phyloP scores from a whole-genome alignment of 768 basidiomycete species.

The Boletus sp. region DNA sequence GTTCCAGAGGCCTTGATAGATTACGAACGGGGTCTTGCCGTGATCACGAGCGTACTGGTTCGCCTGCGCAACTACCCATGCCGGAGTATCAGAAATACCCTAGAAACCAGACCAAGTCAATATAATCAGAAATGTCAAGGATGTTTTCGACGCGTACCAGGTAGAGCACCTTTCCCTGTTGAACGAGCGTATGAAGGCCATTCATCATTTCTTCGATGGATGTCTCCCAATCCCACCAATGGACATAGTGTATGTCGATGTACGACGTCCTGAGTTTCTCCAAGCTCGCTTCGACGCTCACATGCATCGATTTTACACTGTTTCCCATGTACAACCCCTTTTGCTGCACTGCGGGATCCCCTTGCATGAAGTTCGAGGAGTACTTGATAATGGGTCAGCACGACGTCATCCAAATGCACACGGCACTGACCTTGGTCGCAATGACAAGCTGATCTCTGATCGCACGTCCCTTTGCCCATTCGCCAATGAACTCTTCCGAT shows the following conservation, averaged over 20 bases:
- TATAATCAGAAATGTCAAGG: not conserved
- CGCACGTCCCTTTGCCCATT: slow-evolving; percentile 45
- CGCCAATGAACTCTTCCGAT: slow-evolving; percentile 52
- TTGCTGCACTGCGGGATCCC: slow-evolving; percentile 14
- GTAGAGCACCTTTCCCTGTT: slow-evolving; percentile 45
- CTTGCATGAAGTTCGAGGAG: slow-evolving; percentile 18
- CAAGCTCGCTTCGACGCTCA: slow-evolving; percentile 36
- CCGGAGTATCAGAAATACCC: slow-evolving; percentile 47
- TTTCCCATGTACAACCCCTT: slow-evolving; percentile 38
- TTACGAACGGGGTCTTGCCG: slow-evolving; percentile 48
- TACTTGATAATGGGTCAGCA: slow-evolving; percentile 14
- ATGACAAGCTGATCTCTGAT: slow-evolving; percentile 48
- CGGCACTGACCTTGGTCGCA: slow-evolving; percentile 40
- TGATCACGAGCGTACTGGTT: slow-evolving; percentile 52
- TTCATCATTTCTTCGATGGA: slow-evolving; percentile 49
- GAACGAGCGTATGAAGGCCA: slow-evolving; percentile 41
- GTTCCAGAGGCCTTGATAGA: slow-evolving; percentile 53
- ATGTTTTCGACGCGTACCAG: slow-evolving; percentile 20
- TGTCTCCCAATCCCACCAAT: slow-evolving; percentile 51
- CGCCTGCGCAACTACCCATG: slow-evolving; percentile 48
- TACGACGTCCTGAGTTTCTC: slow-evolving; percentile 58
- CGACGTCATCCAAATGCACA: not conserved
- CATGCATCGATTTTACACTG: slow-evolving; percentile 33
- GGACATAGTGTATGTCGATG: slow-evolving; percentile 57
- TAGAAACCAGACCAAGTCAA: slow-evolving; percentile 2